Evolutionary conservation across 2,329 filamentous ascomycete genomes (phyloP).

Genomic region (Ophiocordyceps camponoti-floridani): DNA sequence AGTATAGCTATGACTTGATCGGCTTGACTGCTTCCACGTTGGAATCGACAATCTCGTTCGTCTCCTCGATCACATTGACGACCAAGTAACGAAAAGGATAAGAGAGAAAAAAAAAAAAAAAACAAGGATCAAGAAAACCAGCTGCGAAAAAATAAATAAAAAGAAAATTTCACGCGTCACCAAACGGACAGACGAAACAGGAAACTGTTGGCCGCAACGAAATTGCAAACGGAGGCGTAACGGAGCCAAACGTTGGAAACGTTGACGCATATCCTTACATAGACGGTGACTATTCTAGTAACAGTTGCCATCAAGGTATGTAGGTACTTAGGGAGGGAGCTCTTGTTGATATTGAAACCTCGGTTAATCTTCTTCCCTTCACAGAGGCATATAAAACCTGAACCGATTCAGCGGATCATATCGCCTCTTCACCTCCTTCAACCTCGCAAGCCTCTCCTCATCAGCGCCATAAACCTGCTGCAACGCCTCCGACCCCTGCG

Average conservation of each 20-base stretch:
- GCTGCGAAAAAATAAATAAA: neutral
- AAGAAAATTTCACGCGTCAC: neutral
- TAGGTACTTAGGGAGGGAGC: no score
- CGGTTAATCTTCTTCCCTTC: no score
- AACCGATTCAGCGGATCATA: slow-evolving; percentile 5
- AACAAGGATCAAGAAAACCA: neutral
- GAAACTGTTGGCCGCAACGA: no score
- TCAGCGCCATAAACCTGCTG: slow-evolving; percentile 5
- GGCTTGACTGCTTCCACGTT: neutral
- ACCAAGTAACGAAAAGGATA: neutral
- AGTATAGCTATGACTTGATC: no score
- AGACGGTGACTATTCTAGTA: no score
- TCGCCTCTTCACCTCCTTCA: slow-evolving; percentile 4
- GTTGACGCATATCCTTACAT: no score
- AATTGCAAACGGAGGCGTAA: no score
- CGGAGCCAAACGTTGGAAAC: no score
- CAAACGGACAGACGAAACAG: no score
- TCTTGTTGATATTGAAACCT: no score
- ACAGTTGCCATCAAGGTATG: no score
- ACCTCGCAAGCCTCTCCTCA: slow-evolving; percentile 2
- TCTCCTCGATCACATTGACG: neutral
- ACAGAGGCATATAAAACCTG: slow-evolving; percentile 3
- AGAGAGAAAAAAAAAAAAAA: neutral
- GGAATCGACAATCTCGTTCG: neutral
- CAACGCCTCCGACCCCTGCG: slow-evolving; percentile 3